A percentile compares a stretch with the other conserved stretches of the same genome.
Conservation (phyloP, 805 yeast genomes). For the Myxozyma sirexii region DNA sequence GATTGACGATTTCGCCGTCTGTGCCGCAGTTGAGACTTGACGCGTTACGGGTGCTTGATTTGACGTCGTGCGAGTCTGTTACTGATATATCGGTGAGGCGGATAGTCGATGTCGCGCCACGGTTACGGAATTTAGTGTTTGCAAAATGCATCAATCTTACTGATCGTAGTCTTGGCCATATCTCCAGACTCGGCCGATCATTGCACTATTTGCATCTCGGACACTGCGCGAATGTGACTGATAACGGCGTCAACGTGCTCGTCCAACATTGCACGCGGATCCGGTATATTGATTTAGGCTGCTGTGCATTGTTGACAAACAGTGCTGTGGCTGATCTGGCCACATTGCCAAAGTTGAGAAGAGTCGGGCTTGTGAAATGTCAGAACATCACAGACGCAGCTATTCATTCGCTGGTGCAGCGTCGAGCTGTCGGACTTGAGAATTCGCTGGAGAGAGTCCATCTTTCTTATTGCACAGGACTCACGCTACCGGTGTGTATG, state of each 20-base stretch:
- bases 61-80: conserved; percentile 78
- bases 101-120: conserved; percentile 76
- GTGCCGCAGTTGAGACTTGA: conserved; percentile 45
- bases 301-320: conserved; percentile 88
- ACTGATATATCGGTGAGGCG: conserved; percentile 78
- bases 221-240: conserved; percentile 89
- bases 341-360: conserved; percentile 72
- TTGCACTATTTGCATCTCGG: conserved; percentile 91
- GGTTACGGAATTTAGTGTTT: conserved; percentile 80
- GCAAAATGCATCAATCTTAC: conserved; percentile 88
- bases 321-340: conserved; percentile 76
- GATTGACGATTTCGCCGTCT: conserved; percentile 45
- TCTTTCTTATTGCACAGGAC: conserved; percentile 82
- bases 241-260: conserved; percentile 75
- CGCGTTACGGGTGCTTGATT: conserved; percentile 76
- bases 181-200: conserved; percentile 73
- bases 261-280: conserved; percentile 79
- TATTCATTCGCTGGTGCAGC: conserved; percentile 59
- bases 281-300: conserved; percentile 92
- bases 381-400: conserved; percentile 85
- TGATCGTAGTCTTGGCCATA: conserved; percentile 71
- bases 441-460: conserved; percentile 91
- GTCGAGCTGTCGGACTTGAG: conserved; percentile 61
- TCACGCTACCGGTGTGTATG: conserved; percentile 55
- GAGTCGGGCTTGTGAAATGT: conserved; percentile 94